phyloP scores from a whole-genome alignment of 1,284 basidiomycete species.

The Thecaphora thlaspeos region DNA sequence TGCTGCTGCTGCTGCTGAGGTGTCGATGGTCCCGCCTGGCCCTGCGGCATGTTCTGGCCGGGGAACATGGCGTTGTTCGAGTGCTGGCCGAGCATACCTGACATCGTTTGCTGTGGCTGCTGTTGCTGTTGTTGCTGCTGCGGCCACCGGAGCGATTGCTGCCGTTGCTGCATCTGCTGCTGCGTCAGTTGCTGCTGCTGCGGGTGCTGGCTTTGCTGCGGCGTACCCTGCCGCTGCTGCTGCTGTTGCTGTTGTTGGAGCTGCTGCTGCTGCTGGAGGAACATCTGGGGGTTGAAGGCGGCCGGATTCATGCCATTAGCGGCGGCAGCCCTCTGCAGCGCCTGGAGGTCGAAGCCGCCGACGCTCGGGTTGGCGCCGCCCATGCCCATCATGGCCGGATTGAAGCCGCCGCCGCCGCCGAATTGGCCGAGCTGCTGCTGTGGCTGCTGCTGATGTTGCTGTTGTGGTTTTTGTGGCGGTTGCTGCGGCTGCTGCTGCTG shows the following conservation, averaged over 20 bases:
- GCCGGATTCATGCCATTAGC: slow-evolving; percentile 18
- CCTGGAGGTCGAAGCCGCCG: slow-evolving; percentile 28
- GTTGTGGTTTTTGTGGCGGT: slow-evolving; percentile 28
- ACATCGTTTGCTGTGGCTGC: slow-evolving; percentile 2
- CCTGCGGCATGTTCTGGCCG: too few relatives aligned
- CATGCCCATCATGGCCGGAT: slow-evolving; percentile 26
- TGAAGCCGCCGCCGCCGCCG: slow-evolving; percentile 27
- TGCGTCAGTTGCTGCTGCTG: slow-evolving; percentile 6
- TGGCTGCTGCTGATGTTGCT: slow-evolving; percentile 9
- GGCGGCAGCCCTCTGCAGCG: slow-evolving; percentile 27
- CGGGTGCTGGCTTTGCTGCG: slow-evolving; percentile 16
- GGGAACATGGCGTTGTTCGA: too few relatives aligned
- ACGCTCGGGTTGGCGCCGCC: slow-evolving; percentile 5
- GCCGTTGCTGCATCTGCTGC: slow-evolving; percentile 3
- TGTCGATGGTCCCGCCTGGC: too few relatives aligned
- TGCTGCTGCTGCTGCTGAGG: too few relatives aligned
- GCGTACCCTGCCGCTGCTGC: slow-evolving; percentile 15
- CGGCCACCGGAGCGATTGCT: slow-evolving; percentile 1
- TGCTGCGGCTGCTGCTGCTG: slow-evolving; percentile 22
- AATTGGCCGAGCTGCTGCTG: slow-evolving; percentile 12
- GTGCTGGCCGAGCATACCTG: background rate
- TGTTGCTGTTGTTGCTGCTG: slow-evolving; percentile 1
- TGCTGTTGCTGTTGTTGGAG: slow-evolving; percentile 18
- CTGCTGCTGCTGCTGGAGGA: slow-evolving; percentile 31
- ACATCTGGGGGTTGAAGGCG: slow-evolving; percentile 33